phyloP scores from a whole-genome alignment of 2,329 filamentous ascomycete genomes.

The Talaromyces sp. region DNA sequence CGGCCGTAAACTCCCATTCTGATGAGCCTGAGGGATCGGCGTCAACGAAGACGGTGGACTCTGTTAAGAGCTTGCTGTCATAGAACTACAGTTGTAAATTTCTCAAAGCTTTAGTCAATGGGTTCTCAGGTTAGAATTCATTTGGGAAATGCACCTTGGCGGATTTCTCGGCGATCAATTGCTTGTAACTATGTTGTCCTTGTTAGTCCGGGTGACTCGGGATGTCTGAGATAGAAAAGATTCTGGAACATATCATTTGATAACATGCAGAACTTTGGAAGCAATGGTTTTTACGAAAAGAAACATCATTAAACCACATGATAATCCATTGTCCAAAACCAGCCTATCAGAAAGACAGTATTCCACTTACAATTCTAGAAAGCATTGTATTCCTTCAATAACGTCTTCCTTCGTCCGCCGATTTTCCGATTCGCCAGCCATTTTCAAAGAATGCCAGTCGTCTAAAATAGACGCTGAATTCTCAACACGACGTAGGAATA shows the following conservation, averaged over 20 bases:
- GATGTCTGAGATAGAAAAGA: neutral
- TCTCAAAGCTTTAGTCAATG: neutral
- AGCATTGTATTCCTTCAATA: slow-evolving; percentile 4
- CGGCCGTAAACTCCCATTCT: slow-evolving; percentile 19
- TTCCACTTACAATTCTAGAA: slow-evolving; percentile 6
- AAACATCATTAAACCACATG: neutral
- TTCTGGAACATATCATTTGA: neutral
- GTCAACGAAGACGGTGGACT: slow-evolving; percentile 19
- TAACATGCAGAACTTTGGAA: neutral
- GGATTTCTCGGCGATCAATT: slow-evolving; percentile 3
- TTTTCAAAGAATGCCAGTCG: neutral
- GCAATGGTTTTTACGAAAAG: neutral
- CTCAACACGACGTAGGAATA: neutral
- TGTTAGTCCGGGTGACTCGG: neutral
- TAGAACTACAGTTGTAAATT: slow-evolving; percentile 15
- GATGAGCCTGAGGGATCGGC: slow-evolving; percentile 17
- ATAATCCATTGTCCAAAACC: neutral
- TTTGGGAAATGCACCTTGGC: slow-evolving; percentile 1
- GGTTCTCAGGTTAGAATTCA: neutral
- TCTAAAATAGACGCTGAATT: neutral
- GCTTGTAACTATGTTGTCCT: slow-evolving; percentile 3
- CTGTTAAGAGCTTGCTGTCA: slow-evolving; percentile 19
- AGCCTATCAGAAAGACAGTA: neutral
- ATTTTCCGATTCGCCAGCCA: neutral
- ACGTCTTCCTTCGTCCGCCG: slow-evolving; percentile 7